Evolutionary conservation across 148 eudicot genomes (phyloP).

Genomic region (Drosera capensis): DNA sequence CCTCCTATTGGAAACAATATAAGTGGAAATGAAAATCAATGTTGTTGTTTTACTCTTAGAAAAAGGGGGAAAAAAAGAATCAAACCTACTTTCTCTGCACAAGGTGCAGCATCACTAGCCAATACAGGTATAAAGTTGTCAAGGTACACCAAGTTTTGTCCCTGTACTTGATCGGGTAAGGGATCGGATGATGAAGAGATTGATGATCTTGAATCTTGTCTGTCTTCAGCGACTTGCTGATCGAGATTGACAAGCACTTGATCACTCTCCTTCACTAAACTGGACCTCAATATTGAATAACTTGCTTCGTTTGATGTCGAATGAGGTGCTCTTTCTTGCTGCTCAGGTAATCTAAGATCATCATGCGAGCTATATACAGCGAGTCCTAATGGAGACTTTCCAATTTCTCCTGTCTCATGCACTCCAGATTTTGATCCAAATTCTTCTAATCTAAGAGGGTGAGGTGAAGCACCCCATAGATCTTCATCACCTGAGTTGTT

Average conservation of each 20-base stretch:
- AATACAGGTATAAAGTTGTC: constrained; percentile 12
- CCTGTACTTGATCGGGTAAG: constrained; percentile 8
- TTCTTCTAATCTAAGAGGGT: constrained; percentile 18
- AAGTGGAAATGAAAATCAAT: neutral
- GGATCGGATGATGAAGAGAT: constrained; percentile 12
- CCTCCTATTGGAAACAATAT: neutral
- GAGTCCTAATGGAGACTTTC: constrained; percentile 10
- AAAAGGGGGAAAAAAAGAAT: neutral
- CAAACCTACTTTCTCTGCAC: constrained; percentile 10
- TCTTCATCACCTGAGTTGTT: constrained; percentile 30
- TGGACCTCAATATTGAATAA: constrained; percentile 7
- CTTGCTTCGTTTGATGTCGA: constrained; percentile 1
- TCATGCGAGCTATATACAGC: constrained; percentile 5
- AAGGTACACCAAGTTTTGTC: constrained; percentile 2
- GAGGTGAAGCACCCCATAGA: constrained; percentile 26
- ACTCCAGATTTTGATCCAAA: constrained; percentile 19
- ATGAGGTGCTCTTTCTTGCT: constrained; percentile 1
- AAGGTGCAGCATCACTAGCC: constrained; percentile 8
- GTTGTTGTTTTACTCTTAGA: neutral
- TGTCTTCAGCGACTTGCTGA: neutral
- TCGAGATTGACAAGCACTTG: constrained; percentile 2
- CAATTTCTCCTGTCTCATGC: constrained; percentile 16
- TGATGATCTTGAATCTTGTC: constrained; percentile 14
- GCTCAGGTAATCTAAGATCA: neutral
- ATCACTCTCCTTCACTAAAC: constrained; percentile 7